Conservation (phyloP, 2,329 filamentous ascomycete genomes). For the Cladosporium sp. region DNA sequence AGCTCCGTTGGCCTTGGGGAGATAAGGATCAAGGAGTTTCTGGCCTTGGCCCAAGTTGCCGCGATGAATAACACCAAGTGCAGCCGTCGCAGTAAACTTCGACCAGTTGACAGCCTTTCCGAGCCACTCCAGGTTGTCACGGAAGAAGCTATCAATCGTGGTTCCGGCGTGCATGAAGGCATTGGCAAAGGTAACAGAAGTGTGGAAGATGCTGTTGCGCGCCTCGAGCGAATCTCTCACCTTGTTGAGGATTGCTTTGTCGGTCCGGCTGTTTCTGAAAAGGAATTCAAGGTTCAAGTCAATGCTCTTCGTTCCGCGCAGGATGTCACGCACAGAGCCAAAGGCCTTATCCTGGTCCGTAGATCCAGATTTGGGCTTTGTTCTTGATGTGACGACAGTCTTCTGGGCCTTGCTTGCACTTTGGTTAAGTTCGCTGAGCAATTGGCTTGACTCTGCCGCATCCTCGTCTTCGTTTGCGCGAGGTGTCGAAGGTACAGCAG, state of each 20-base stretch:
- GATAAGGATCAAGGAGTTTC: constrained; percentile 90
- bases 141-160: constrained; percentile 97
- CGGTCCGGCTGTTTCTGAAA: constrained; percentile 90
- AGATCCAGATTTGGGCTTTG: constrained; percentile 40
- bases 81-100: constrained; percentile 96
- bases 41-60: constrained; percentile 91
- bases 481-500: constrained; percentile 30
- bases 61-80: constrained; percentile 91
- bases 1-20: constrained; percentile 71
- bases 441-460: constrained; percentile 54
- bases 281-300: constrained; percentile 94
- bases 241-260: constrained; percentile 90
- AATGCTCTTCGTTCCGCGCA: constrained; percentile 90
- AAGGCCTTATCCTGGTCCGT: constrained; percentile 53
- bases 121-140: constrained; percentile 95
- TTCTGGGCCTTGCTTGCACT: constrained; percentile 47
- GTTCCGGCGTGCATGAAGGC: constrained; percentile 99
- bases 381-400: constrained; percentile 46
- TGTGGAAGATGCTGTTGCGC: constrained; percentile 97
- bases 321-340: constrained; percentile 55
- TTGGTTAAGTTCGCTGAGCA: constrained; percentile 54
- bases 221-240: constrained; percentile 93
- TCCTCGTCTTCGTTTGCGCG: constrained; percentile 39
- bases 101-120: constrained; percentile 99
- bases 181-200: constrained; percentile 93